These are phyloP conservation scores for Chytridium lagenaria DNA, from an alignment of 371 early-diverging fungal species.

Conservation along the genomic window DNA sequence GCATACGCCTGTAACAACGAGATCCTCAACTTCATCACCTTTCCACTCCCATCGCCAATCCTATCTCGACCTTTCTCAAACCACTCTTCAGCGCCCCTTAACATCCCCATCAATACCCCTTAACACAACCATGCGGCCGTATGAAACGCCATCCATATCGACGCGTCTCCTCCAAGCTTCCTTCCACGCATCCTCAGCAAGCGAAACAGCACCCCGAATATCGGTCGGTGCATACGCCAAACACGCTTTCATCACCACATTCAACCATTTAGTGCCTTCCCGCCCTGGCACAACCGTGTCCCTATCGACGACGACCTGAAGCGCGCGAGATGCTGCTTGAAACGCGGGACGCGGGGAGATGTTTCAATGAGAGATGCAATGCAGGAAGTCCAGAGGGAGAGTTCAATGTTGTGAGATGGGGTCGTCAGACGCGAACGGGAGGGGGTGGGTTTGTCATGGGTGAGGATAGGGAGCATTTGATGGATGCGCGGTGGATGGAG, in stretches of 20 bases:
- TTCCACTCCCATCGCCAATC: slow-evolving; percentile 3
- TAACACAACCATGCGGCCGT: not conserved
- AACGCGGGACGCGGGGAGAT: not conserved
- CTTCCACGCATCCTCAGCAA: slow-evolving; percentile 6
- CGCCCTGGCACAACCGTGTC: not conserved
- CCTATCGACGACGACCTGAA: not conserved
- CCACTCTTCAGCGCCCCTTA: not conserved
- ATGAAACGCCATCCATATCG: slow-evolving; percentile 7
- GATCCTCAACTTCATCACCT: slow-evolving; percentile 12
- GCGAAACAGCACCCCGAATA: not conserved
- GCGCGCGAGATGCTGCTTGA: not conserved
- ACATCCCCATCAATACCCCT: not conserved
- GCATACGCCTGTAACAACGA: slow-evolving; percentile 15
- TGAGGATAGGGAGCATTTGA: not conserved
- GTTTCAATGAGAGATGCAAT: not conserved
- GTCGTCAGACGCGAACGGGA: not conserved
- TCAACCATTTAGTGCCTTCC: slow-evolving; percentile 2
- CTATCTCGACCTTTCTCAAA: not conserved
- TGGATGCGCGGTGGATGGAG: not conserved
- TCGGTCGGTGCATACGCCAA: not conserved
- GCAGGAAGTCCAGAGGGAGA: not conserved
- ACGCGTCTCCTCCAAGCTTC: slow-evolving; percentile 8
- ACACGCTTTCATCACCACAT: not conserved
- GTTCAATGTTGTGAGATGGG: not conserved
- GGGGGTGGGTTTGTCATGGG: not conserved